Percentiles rank a stretch among this genome's conserved stretches.
These are phyloP conservation scores for Erodium moschatum DNA, from an alignment of 441 rosid genomes.

Conservation along the genomic window DNA sequence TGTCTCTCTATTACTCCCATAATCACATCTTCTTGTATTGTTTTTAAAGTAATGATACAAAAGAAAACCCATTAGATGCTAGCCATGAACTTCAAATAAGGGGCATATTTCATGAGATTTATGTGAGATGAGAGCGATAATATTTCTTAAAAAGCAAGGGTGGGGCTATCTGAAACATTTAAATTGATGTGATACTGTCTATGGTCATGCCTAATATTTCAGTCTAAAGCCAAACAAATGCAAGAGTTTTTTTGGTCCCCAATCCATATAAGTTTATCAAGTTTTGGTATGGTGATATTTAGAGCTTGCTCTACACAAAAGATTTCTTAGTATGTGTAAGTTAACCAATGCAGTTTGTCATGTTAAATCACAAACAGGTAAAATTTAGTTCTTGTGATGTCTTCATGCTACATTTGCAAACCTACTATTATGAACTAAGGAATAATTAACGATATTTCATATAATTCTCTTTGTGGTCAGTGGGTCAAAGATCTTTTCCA, in stretches of 20 bases:
- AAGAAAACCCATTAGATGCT: neutral
- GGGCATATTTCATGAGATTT: neutral
- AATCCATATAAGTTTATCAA: neutral
- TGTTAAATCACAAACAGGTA: neutral
- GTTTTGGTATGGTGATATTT: neutral
- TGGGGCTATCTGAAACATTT: neutral
- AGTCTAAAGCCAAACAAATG: neutral
- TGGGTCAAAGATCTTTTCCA: slow-evolving; percentile 78
- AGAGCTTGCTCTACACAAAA: no score
- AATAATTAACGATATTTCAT: slow-evolving; percentile 9
- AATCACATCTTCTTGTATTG: neutral
- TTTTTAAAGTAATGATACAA: neutral
- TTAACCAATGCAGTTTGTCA: neutral
- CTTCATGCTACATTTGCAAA: neutral
- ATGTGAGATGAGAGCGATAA: neutral
- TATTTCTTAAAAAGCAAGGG: neutral
- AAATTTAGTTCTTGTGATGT: neutral
- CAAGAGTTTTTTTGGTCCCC: neutral
- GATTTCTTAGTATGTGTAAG: neutral
- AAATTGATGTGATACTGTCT: neutral
- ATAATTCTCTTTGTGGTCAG: slow-evolving; percentile 32
- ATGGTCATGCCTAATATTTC: neutral
- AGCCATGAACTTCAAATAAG: neutral
- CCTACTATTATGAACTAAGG: neutral
- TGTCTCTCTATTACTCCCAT: neutral